phyloP scores from a whole-genome alignment of 305 asterid species.

The Withania somnifera region DNA sequence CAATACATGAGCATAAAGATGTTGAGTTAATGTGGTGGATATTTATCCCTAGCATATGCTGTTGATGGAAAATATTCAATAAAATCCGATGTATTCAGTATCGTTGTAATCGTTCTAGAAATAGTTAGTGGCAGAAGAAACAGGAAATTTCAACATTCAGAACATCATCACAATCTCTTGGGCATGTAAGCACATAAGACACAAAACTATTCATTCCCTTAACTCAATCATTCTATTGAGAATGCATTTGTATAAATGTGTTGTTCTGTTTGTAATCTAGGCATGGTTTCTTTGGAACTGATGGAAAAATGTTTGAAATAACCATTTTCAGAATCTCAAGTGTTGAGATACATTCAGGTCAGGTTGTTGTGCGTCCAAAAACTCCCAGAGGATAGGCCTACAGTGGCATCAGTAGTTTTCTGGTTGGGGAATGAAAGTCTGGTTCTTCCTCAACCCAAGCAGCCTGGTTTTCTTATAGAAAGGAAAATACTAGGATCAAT shows the following conservation, averaged over 20 bases:
- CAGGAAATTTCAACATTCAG: slow-evolving; percentile 10
- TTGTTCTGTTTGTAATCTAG: background rate
- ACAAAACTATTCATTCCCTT: background rate
- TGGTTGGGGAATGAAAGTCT: slow-evolving; percentile 27
- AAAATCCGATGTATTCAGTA: slow-evolving; percentile 30
- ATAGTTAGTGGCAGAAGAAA: slow-evolving; percentile 29
- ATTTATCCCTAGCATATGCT: slow-evolving; percentile 39
- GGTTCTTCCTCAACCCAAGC: slow-evolving; percentile 19
- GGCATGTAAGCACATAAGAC: slow-evolving; percentile 25
- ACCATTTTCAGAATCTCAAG: slow-evolving; percentile 8
- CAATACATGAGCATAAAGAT: background rate
- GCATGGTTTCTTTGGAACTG: slow-evolving; percentile 30
- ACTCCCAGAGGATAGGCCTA: slow-evolving; percentile 18
- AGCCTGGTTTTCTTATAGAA: slow-evolving; percentile 20
- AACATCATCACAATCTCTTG: slow-evolving; percentile 23
- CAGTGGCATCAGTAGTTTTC: slow-evolving; percentile 18
- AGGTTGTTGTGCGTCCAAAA: slow-evolving; percentile 30
- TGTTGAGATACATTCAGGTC: slow-evolving; percentile 20
- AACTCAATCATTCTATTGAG: background rate
- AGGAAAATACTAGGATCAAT: background rate
- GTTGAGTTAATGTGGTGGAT: slow-evolving; percentile 1
- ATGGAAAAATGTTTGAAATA: slow-evolving; percentile 8
- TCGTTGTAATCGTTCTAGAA: slow-evolving; percentile 30
- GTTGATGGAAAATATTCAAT: slow-evolving; percentile 30
- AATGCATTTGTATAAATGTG: background rate